phyloP scores from a whole-genome alignment of 2,329 filamentous ascomycete species.

The Aspergillus cejpii region DNA sequence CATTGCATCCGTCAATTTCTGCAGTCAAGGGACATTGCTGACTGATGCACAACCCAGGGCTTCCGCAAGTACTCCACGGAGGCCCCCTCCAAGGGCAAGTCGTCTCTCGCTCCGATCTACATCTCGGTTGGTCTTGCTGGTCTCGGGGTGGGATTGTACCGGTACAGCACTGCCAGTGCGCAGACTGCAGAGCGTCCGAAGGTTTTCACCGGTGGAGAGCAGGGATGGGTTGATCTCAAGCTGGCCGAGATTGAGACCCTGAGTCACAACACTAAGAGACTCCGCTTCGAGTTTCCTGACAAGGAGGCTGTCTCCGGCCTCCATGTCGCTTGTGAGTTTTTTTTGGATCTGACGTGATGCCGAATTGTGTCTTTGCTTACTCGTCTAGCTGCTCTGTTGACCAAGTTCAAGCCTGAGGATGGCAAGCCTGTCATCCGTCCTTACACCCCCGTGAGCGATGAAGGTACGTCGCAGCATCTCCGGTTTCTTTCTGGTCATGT shows the following conservation, averaged over 20 bases:
- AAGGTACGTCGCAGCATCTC: conserved; percentile 47
- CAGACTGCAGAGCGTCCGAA: conserved; percentile 36
- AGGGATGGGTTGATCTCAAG: conserved; percentile 78
- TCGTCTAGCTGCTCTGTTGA: conserved; percentile 64
- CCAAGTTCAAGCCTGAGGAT: conserved; percentile 80
- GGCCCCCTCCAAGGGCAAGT: conserved; percentile 44
- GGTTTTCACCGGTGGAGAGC: conserved; percentile 74
- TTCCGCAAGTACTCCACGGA: conserved; percentile 67
- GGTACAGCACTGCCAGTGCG: conserved; percentile 37
- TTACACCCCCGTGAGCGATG: conserved; percentile 87
- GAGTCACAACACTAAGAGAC: conserved; percentile 91
- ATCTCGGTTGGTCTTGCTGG: conserved; percentile 34
- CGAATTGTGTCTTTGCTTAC: conserved; percentile 2
- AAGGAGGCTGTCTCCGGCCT: conserved; percentile 78
- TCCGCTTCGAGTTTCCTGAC: conserved; percentile 82
- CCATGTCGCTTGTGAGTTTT: conserved; percentile 59
- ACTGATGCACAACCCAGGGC: conserved; percentile 41
- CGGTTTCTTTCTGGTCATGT: background rate
- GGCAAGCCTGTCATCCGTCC: conserved; percentile 83
- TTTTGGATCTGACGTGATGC: background rate
- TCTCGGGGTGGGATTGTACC: conserved; percentile 53
- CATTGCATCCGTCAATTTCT: background rate
- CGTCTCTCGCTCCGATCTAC: conserved; percentile 56
- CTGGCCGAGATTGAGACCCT: conserved; percentile 69
- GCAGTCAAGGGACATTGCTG: conserved; percentile 10